Percentiles rank a stretch among this genome's conserved stretches.
These are phyloP conservation scores for Globisporangium alternatum DNA, from an alignment of 352 stramenopile genomes.

Conservation along the genomic window DNA sequence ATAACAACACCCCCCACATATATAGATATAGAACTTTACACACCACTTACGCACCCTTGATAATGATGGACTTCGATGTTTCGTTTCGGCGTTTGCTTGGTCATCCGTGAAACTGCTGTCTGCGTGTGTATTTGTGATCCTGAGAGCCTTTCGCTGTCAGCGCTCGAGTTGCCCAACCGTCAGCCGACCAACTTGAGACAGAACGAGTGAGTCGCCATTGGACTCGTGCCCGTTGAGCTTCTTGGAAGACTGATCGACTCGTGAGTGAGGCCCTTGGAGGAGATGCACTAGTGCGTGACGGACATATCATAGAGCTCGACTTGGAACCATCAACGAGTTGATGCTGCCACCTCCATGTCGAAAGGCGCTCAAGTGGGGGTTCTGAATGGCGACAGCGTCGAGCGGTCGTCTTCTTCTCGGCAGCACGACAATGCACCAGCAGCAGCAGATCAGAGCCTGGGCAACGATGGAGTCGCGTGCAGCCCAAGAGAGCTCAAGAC, in stretches of 20 bases:
- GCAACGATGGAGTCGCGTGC: neutral
- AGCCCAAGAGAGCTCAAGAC: neutral
- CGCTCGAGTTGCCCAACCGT: neutral
- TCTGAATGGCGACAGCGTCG: slow-evolving; percentile 5
- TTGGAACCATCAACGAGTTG: neutral
- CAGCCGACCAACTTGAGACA: neutral
- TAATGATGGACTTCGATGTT: neutral
- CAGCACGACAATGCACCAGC: neutral
- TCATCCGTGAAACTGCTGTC: neutral
- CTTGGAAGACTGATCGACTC: neutral
- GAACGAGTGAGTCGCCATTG: neutral
- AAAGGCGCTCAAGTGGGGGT: slow-evolving; percentile 9
- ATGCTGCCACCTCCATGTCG: slow-evolving; percentile 10
- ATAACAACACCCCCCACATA: neutral
- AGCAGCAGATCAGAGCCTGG: neutral
- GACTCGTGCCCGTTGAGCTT: neutral
- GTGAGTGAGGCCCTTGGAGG: neutral
- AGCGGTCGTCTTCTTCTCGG: neutral
- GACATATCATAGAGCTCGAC: neutral
- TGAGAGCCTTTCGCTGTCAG: neutral
- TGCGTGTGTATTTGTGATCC: neutral
- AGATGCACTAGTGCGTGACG: neutral
- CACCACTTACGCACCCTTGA: neutral
- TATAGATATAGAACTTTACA: slow-evolving; percentile 6
- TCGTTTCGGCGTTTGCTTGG: neutral